Evolutionary conservation across 208 protist species (phyloP), one percentile per base, ranked within the genome.

Genomic region (Acanthamoeba lenticulata): DNA sequence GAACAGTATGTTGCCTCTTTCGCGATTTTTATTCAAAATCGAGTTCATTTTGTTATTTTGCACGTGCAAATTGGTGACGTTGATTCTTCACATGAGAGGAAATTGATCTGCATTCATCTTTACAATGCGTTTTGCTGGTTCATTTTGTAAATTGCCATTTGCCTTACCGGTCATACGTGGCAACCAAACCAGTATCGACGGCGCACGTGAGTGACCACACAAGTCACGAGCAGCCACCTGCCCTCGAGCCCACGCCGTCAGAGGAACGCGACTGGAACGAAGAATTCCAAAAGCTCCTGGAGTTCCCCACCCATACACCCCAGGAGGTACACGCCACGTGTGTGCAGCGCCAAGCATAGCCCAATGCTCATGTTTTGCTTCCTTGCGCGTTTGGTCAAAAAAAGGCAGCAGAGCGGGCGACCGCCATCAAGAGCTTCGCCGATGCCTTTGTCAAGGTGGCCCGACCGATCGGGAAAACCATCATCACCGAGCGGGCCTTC

Each of bases 211-310:
- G 60, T 29, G 4, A 67, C 15, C 60, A 67, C 60, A 17, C 60
- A 60, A 60, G 52, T 11, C 15, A 6, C 24, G 11, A 67, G 60
- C n/a, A 67, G 29, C 60, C 60, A n/a, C n/a, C n/a, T n/a, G n/a
- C n/a, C n/a, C n/a, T n/a, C n/a, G n/a, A n/a, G n/a, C n/a, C n/a
- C n/a, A n/a, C n/a, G n/a, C n/a, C n/a, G n/a, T n/a, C n/a, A 6
- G 67, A 77, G 67, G 32, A 90, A n/a, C 29, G 81, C 17, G 81
- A 92, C 86, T 92, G 86, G 86, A 92, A 92, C 29, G 86, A 74
- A 65, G 86, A 92, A 40, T 92, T 92, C 45, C 60, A 77, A 34
- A 67, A 74, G 29, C 65, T 92, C 29, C 34, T 92, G 34, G 86
- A 92, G 42, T 74, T 92, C 60, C 60, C 86, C 15, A 92, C 65